A percentile compares a stretch with the other conserved stretches of the same genome.
These are phyloP conservation scores for Torrubiella hemipterigena DNA, from an alignment of 2,329 filamentous ascomycete species.

Conservation along the genomic window DNA sequence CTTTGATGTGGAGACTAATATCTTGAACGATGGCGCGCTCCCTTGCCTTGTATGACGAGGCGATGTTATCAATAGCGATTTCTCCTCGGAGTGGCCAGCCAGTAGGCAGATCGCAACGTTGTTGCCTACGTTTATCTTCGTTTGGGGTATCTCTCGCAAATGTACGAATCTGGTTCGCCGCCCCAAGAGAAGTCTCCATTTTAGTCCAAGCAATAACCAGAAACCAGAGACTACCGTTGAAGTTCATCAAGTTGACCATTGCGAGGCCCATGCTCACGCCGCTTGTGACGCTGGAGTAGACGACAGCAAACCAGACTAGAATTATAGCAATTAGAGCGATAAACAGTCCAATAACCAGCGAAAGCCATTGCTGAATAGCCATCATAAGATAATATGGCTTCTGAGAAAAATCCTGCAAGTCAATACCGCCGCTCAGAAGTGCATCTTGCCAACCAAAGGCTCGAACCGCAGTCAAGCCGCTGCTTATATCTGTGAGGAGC, in stretches of 20 bases:
- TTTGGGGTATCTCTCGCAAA: background rate
- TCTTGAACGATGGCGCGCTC: constrained; percentile 1
- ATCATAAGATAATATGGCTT: constrained; percentile 40
- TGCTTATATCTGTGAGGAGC: constrained; percentile 25
- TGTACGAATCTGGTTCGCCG: background rate
- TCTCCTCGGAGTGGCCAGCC: constrained; percentile 1
- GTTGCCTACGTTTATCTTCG: background rate
- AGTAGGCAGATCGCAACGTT: background rate
- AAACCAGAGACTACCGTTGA: background rate
- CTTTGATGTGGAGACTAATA: constrained; percentile 2
- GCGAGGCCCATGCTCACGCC: background rate
- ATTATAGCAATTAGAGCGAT: constrained; percentile 29
- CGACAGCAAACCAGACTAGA: constrained; percentile 28
- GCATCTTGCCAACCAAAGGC: constrained; percentile 37
- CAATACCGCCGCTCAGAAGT: constrained; percentile 27
- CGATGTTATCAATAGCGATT: constrained; percentile 5
- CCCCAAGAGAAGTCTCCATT: constrained; percentile 3
- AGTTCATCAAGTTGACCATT: constrained; percentile 1
- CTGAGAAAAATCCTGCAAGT: constrained; percentile 36
- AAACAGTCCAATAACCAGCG: constrained; percentile 31
- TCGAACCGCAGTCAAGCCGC: constrained; percentile 25
- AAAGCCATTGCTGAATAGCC: constrained; percentile 40
- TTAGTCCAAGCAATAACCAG: constrained; percentile 2
- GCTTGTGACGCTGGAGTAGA: background rate
- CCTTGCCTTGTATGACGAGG: constrained; percentile 3